Evolutionary conservation across 352 stramenopile species (phyloP), one percentile per base, ranked within the genome.

Genomic region (Thalassiosira livingstoniorum): DNA sequence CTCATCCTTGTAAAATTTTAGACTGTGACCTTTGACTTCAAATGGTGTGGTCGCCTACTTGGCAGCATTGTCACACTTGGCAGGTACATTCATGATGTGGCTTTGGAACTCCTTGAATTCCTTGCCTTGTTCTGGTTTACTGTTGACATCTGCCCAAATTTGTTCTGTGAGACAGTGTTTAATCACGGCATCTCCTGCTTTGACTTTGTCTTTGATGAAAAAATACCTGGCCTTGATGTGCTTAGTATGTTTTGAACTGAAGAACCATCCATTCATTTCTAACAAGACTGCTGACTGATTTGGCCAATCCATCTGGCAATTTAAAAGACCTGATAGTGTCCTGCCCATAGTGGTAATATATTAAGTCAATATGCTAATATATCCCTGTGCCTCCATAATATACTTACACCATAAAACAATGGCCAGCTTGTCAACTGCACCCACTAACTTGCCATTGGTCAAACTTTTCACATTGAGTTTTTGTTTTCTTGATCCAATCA

Each of bases 381-480:
- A 80, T 29, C 73, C 73, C 32, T 68, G 63, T 4, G 42, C 42
- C 25, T 71, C 29, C 4, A 78, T 57, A 35, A 78, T 78, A 31
- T 82, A 72, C 0, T 47, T 27, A 15, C 4, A 31, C 65, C 66
- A 78, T 5, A 82, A 11, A 1, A 78, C 23, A 5, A 42, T 1
- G 0, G 29, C 4, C 27, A 82, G 21, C 21, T 25, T 15, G 27
- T 78, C 75, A 66, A 72, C 4, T 15, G 39, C 23, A 0, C 55
- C 65, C 25, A 82, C 37, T 25, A 82, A n/a, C 42, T 82, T 64
- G 0, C 15, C 25, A 25, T 78, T 55, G 0, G 84, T 90, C 1
- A 78, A 90, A 54, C 87, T 92, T 42, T 66, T 58, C 2, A 43
- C 42, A 45, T 84, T 79, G 0, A 83, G n/a, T 43, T 86, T 86